A percentile compares a stretch with the other conserved stretches of the same genome.
Evolutionary conservation across 2,329 filamentous ascomycete genomes (phyloP).

Genomic region (Zasmidium angulare): DNA sequence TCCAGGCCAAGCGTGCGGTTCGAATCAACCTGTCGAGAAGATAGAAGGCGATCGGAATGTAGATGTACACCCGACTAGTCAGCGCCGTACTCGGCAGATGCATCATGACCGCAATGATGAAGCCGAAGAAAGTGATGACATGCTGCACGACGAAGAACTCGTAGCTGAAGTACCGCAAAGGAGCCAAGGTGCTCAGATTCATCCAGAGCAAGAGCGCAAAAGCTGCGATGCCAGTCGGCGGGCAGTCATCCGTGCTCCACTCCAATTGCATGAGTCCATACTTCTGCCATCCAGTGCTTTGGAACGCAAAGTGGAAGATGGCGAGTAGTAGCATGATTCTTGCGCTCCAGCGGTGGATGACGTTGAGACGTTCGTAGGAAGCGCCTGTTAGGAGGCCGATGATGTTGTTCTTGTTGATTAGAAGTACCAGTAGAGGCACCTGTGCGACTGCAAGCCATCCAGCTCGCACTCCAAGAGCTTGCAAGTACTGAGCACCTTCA

Average conservation of each 20-base stretch:
- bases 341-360: slow-evolving; percentile 39
- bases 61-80: slow-evolving; percentile 29
- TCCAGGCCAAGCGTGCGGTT: slow-evolving; percentile 32
- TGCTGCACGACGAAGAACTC: slow-evolving; percentile 37
- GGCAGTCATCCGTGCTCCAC: slow-evolving; percentile 28
- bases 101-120: slow-evolving; percentile 37
- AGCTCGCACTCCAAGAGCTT: slow-evolving; percentile 35
- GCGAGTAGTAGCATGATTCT: slow-evolving; percentile 32
- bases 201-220: slow-evolving; percentile 32
- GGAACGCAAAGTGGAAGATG: slow-evolving; percentile 32
- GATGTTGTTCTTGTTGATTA: slow-evolving; percentile 42
- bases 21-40: slow-evolving; percentile 30
- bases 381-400: slow-evolving; percentile 33
- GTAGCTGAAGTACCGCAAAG: slow-evolving; percentile 26
- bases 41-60: slow-evolving; percentile 29
- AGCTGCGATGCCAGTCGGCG: slow-evolving; percentile 31
- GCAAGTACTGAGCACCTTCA: slow-evolving; percentile 27
- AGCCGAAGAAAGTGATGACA: slow-evolving; percentile 40
- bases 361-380: slow-evolving; percentile 37
- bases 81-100: slow-evolving; percentile 35
- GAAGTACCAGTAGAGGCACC: slow-evolving; percentile 39
- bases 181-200: slow-evolving; percentile 29
- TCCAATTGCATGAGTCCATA: slow-evolving; percentile 25
- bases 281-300: slow-evolving; percentile 26
- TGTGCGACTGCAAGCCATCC: slow-evolving; percentile 40